These are phyloP conservation scores for Boletus vinaceobasis DNA, from an alignment of 768 basidiomycete genomes.

Conservation along the genomic window DNA sequence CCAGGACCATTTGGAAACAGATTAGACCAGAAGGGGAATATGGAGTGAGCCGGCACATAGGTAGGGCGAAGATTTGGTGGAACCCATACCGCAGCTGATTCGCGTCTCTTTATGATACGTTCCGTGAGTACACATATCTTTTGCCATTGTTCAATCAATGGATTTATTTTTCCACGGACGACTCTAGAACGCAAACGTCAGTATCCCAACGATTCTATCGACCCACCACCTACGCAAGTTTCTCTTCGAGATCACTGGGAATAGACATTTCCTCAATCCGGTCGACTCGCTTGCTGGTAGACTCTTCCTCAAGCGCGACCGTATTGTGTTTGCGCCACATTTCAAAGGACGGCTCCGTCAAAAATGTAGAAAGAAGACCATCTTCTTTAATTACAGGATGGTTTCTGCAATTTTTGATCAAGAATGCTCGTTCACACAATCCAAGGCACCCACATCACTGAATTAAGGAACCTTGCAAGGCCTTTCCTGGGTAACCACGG, in stretches of 20 bases:
- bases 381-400: conserved; percentile 92
- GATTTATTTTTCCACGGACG: conserved; percentile 70
- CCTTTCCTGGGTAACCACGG: conserved; percentile 56
- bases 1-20: conserved; percentile 32
- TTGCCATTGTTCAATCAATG: conserved; percentile 89
- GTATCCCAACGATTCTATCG: background rate
- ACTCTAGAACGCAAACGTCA: conserved; percentile 42
- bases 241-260: conserved; percentile 89
- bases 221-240: conserved; percentile 57
- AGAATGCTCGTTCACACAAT: background rate
- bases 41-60: conserved; percentile 68
- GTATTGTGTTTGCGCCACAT: conserved; percentile 78
- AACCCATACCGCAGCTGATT: conserved; percentile 86
- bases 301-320: conserved; percentile 86
- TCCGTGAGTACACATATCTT: conserved; percentile 84
- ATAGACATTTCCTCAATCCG: conserved; percentile 87
- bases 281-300: conserved; percentile 72
- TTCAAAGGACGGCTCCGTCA: conserved; percentile 82
- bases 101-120: conserved; percentile 83
- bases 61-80: conserved; percentile 57
- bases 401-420: conserved; percentile 49
- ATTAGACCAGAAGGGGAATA: conserved; percentile 49
- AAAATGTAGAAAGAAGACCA: conserved; percentile 74
- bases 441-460: conserved; percentile 57
- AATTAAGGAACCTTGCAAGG: conserved; percentile 74